A percentile compares a stretch with the other conserved stretches of the same genome.
phyloP scores from a whole-genome alignment of 176 grass and related monocot species.

The Musa schizocarpa region DNA sequence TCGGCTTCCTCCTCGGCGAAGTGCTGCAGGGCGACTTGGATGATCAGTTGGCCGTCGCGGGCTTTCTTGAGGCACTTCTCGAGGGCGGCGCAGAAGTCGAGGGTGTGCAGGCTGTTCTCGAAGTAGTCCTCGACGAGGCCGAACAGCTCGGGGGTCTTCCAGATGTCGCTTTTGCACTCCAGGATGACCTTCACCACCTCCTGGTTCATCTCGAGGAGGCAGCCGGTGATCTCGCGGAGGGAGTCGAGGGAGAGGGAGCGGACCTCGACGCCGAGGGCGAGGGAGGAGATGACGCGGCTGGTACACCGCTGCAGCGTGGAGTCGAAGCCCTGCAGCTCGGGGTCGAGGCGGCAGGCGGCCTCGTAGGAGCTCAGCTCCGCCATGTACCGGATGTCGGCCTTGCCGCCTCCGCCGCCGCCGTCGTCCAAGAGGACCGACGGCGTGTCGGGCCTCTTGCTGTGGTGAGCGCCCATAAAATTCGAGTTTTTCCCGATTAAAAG shows the following conservation, averaged over 20 bases:
- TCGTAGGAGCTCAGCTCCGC: constrained; percentile 78
- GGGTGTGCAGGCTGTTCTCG: constrained; percentile 82
- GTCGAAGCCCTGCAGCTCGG: constrained; percentile 83
- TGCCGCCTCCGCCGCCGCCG: constrained; percentile 58
- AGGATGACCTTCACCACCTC: constrained; percentile 92
- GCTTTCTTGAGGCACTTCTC: constrained; percentile 95
- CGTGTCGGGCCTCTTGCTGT: constrained; percentile 21
- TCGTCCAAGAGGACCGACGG: constrained; percentile 60
- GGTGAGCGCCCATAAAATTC: constrained; percentile 25
- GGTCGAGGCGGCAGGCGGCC: constrained; percentile 69
- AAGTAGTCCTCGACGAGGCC: constrained; percentile 94
- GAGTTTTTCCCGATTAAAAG: constrained; percentile 11
- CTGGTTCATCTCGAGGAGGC: constrained; percentile 98
- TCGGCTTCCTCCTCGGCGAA: constrained; percentile 47
- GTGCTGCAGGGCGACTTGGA: constrained; percentile 83
- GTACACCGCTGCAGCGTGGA: constrained; percentile 66
- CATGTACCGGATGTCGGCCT: constrained; percentile 33
- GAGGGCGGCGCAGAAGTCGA: constrained; percentile 94
- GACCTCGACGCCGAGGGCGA: constrained; percentile 79
- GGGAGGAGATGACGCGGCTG: constrained; percentile 74
- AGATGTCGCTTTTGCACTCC: constrained; percentile 95
- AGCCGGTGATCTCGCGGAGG: constrained; percentile 75
- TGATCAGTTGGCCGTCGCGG: constrained; percentile 77
- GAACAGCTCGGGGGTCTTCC: constrained; percentile 82
- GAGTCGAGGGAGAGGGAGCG: constrained; percentile 68